phyloP scores from a whole-genome alignment of 2,329 filamentous ascomycete species.

The Alternaria solani region DNA sequence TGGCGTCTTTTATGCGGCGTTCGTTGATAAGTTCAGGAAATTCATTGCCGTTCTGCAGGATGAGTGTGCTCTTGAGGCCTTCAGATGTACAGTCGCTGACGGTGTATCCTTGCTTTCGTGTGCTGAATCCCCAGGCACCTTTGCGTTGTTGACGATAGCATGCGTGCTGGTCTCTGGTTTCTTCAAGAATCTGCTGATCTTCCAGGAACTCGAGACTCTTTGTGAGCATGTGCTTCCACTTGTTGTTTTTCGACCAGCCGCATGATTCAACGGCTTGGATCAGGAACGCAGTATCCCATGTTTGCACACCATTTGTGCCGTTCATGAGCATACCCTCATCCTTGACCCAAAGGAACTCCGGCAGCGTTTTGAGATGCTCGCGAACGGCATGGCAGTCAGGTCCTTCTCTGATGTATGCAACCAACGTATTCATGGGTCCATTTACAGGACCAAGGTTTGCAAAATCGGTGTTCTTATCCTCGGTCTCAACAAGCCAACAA shows the following conservation, averaged over 20 bases:
- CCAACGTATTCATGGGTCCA: conserved; percentile 86
- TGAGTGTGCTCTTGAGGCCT: conserved; percentile 83
- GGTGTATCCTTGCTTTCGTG: conserved; percentile 88
- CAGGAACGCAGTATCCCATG: conserved; percentile 92
- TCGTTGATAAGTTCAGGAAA: conserved; percentile 80
- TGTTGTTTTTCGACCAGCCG: conserved; percentile 76
- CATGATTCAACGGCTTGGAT: conserved; percentile 84
- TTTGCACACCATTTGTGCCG: conserved; percentile 97
- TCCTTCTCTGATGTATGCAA: conserved; percentile 85
- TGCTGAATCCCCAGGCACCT: conserved; percentile 97
- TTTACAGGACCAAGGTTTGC: conserved; percentile 88
- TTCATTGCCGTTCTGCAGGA: conserved; percentile 76
- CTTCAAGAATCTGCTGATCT: conserved; percentile 86
- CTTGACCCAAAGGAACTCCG: conserved; percentile 92
- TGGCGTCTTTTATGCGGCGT: conserved; percentile 81
- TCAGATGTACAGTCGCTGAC: conserved; percentile 96
- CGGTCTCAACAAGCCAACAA: conserved; percentile 84
- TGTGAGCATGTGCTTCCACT: conserved; percentile 82
- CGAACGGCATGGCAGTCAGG: conserved; percentile 74
- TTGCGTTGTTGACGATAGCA: conserved; percentile 92
- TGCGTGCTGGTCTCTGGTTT: conserved; percentile 76
- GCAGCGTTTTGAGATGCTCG: conserved; percentile 79
- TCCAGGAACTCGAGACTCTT: conserved; percentile 88
- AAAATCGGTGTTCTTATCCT: conserved; percentile 92
- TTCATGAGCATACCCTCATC: conserved; percentile 92